Evolutionary conservation across 2,329 filamentous ascomycete species (phyloP), one percentile per base, ranked within the genome.

Genomic region (Thelonectria olida): DNA sequence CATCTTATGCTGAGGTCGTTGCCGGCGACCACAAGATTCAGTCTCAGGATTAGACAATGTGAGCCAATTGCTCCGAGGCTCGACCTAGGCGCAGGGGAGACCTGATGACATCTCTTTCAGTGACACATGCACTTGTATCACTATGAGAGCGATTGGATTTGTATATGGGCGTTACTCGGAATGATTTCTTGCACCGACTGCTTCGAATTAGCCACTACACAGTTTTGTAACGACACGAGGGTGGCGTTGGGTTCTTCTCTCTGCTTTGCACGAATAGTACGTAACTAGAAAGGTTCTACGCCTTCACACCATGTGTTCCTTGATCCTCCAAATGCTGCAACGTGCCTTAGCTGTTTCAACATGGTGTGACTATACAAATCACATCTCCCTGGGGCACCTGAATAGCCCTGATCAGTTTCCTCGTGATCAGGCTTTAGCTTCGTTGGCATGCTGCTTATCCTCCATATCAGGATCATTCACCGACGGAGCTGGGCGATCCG

Each of bases 11-110:
- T 15, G 92, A 97, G 79, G 95, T 93, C 48, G 90, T 97, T 61
- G 90, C 90, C 72, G 93, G 92, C 1, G 95, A 98, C 74, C 81
- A 97, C 79, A 98, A 98, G 85, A 84, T 97, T 51, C 96, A 98
- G 84, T 70, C 74, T 9, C 67, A 67, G 19, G 71, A 75, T 5
- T 78, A 76, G 57, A 60, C 19, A 9, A n/a, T n/a, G n/a, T n/a
- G n/a, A n/a, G n/a, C n/a, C n/a, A n/a, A n/a, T n/a, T n/a, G n/a
- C n/a, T n/a, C n/a, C n/a, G n/a, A n/a, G n/a, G n/a, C n/a, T n/a
- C 38, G 39, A 34, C 19, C 53, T 38, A 15, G 28, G 52, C 20
- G 22, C 25, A 12, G 38, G 48, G 15, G 41, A 19, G 19, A 42
- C 36, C 20, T 22, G n/a, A n/a, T 20, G 25, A 20, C 17, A 17